These are phyloP conservation scores for Linderniella brevidens DNA, from an alignment of 257 asterid genomes.

Conservation along the genomic window DNA sequence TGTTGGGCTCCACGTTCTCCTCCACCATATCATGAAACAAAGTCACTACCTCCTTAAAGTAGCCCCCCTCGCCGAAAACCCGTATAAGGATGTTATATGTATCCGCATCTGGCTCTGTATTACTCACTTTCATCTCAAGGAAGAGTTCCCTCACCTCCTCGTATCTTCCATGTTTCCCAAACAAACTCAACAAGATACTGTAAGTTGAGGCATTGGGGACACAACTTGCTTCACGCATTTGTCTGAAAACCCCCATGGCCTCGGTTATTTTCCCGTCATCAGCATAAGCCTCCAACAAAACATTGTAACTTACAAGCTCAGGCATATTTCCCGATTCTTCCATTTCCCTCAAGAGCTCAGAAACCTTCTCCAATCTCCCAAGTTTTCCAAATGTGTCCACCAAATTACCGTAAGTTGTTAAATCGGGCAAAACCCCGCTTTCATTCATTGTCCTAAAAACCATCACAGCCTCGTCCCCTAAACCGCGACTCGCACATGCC, in stretches of 20 bases:
- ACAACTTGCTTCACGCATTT: slow-evolving; percentile 85
- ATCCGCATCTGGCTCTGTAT: slow-evolving; percentile 76
- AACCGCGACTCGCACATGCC: slow-evolving; percentile 63
- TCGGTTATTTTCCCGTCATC: slow-evolving; percentile 51
- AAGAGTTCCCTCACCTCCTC: slow-evolving; percentile 87
- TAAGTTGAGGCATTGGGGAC: slow-evolving; percentile 76
- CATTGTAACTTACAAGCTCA: slow-evolving; percentile 71
- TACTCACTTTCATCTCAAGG: slow-evolving; percentile 89
- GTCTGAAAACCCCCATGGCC: slow-evolving; percentile 82
- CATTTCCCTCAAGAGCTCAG: slow-evolving; percentile 67
- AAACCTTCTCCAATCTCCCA: slow-evolving; percentile 63
- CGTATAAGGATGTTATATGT: slow-evolving; percentile 78
- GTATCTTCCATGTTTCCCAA: slow-evolving; percentile 75
- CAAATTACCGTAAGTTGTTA: slow-evolving; percentile 56
- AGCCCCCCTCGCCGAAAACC: slow-evolving; percentile 93
- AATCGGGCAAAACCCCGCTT: slow-evolving; percentile 80
- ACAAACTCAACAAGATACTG: slow-evolving; percentile 66
- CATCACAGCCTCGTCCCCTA: slow-evolving; percentile 93
- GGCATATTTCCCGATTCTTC: slow-evolving; percentile 74
- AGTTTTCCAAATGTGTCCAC: slow-evolving; percentile 72
- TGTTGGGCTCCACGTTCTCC: slow-evolving; percentile 85
- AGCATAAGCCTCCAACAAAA: slow-evolving; percentile 76
- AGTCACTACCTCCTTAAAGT: slow-evolving; percentile 96
- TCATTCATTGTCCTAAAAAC: slow-evolving; percentile 93
- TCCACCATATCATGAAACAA: slow-evolving; percentile 90